phyloP scores from a whole-genome alignment of 495 filamentous ascomycete species.

The Parmelia sp. region DNA sequence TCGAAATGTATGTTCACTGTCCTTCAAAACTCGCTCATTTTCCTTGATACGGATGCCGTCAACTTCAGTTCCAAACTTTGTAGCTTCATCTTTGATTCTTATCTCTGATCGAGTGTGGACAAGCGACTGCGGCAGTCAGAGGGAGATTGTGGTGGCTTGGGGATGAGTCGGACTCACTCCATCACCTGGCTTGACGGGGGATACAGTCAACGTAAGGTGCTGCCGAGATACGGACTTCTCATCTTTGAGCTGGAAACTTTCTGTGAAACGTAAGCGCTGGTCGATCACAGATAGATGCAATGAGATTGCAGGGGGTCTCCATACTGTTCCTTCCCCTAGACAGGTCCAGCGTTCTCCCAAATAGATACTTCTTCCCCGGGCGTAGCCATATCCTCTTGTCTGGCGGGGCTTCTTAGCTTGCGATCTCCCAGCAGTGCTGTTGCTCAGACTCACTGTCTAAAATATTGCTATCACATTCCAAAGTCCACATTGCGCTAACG shows the following conservation, averaged over 20 bases:
- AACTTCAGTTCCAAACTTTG: conserved; percentile 72
- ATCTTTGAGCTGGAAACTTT: conserved; percentile 51
- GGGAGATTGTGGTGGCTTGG: neutral
- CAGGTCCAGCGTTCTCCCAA: conserved; percentile 54
- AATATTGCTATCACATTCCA: conserved; percentile 26
- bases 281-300: conserved; percentile 1
- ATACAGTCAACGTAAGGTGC: conserved; percentile 74
- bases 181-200: conserved; percentile 56
- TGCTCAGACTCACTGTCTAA: conserved; percentile 17
- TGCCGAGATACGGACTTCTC: conserved; percentile 81
- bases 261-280: conserved; percentile 19
- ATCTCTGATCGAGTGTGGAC: conserved; percentile 57
- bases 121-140: conserved; percentile 31
- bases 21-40: conserved; percentile 43
- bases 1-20: conserved; percentile 56
- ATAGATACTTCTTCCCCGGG: conserved; percentile 73
- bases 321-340: conserved; percentile 34
- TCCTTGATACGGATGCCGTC: conserved; percentile 64
- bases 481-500: conserved; percentile 22
- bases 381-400: conserved; percentile 75
- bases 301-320: neutral
- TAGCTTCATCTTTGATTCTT: conserved; percentile 60
- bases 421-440: neutral
- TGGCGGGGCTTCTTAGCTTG: conserved; percentile 24
- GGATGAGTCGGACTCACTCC: conserved; percentile 46